A percentile compares a stretch with the other conserved stretches of the same genome.
These are phyloP conservation scores for Nymphaea thermarum DNA, from an alignment of 164 flowering plant genomes.

Conservation along the genomic window DNA sequence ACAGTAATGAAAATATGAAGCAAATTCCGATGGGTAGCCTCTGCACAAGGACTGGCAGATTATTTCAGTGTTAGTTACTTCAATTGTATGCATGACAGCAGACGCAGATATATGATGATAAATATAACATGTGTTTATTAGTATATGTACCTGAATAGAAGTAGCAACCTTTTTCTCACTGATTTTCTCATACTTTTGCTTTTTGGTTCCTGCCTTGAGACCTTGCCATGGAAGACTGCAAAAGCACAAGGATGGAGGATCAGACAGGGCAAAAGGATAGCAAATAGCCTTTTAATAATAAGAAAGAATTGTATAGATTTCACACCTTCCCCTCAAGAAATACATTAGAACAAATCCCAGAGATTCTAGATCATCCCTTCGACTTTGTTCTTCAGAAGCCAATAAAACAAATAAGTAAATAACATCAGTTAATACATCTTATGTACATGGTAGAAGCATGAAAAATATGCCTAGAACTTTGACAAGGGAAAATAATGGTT, in stretches of 20 bases:
- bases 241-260: background rate
- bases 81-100: background rate
- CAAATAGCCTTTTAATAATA: background rate
- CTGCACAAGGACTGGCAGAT: conserved; percentile 63
- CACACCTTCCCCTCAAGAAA: conserved; percentile 73
- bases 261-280: background rate
- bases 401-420: conserved; percentile 3
- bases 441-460: background rate
- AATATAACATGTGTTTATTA: background rate
- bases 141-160: conserved; percentile 66
- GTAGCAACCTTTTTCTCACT: conserved; percentile 89
- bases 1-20: conserved; percentile 91
- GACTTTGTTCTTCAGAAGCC: conserved; percentile 59
- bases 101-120: too few relatives aligned
- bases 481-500: background rate
- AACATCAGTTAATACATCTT: background rate
- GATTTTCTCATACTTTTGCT: conserved; percentile 87
- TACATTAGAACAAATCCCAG: conserved; percentile 94
- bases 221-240: conserved; percentile 96
- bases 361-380: conserved; percentile 92
- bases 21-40: conserved; percentile 93
- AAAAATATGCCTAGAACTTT: background rate
- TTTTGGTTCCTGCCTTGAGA: conserved; percentile 87
- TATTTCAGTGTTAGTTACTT: background rate
- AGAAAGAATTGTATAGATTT: background rate